Evolutionary conservation across 805 yeast species (phyloP), one percentile per base, ranked within the genome.

Genomic region (Isabelozyma rhagii): DNA sequence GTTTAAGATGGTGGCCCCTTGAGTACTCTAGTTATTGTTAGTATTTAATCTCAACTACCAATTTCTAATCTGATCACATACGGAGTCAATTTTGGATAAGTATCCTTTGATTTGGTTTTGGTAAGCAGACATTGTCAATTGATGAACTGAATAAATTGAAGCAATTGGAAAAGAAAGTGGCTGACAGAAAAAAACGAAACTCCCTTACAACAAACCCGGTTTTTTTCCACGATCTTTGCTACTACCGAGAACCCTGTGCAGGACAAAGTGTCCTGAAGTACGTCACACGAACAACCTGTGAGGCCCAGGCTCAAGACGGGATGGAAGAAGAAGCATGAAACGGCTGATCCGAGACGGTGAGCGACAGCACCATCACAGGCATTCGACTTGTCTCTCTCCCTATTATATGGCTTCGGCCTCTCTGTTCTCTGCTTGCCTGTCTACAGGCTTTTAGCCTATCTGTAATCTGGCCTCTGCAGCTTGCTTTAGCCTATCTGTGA

Each of bases 51-150:
- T 18, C 10, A 17, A 7, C 28, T 21, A 31, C n/a, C 36, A 21
- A 21, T 1, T 29, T 42, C 11, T 21, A 41, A 43, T 42, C 14
- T 21, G 36, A 43, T 47, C 39, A 75, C 82, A 54, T 71, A 78
- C 82, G 39, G 64, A 55, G 52, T 80, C 84, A 46, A 80, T 67
- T 43, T 72, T 63, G 47, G 78, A 68, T 59, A 81, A 73, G 54
- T 74, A 72, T 39, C 70, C 62, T 58, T 77, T 80, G 47, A 74
- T 67, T 67, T 77, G 82, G 18, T 72, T 68, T 45, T 71, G 69
- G 56, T 72, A 71, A 43, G 76, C 77, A 47, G 79, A 64, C 77
- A 73, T 76, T 47, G 44, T 41, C n/a, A 41, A 13, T 41, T 21
- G 28, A 18, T 11, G 10, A 41, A 21, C 34, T 8, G 15, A 21